phyloP scores from a whole-genome alignment of 2,329 filamentous ascomycete genomes.

The Rutstroemia sp. region DNA sequence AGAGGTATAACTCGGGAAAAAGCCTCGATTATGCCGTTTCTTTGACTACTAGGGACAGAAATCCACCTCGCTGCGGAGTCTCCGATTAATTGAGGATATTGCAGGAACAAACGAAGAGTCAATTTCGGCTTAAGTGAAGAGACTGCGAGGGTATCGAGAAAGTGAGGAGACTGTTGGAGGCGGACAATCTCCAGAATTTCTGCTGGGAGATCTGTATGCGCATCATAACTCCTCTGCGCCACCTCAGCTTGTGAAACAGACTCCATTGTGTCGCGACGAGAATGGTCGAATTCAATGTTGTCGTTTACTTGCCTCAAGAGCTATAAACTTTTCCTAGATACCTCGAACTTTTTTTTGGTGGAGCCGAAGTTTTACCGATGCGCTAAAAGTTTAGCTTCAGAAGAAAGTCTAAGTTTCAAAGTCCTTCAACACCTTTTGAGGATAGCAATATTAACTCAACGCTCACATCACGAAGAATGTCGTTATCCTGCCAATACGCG shows the following conservation, averaged over 20 bases:
- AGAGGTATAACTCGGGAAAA: conserved; percentile 77
- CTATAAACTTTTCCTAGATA: conserved; percentile 10
- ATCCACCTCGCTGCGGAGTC: conserved; percentile 81
- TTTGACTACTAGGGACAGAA: conserved; percentile 28
- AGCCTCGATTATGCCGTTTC: conserved; percentile 50
- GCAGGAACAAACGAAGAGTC: conserved; percentile 66
- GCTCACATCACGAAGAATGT: conserved; percentile 41
- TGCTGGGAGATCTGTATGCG: conserved; percentile 54
- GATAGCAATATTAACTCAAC: conserved; percentile 9
- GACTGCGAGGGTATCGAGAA: conserved; percentile 64
- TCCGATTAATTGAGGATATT: conserved; percentile 69
- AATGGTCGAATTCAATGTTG: background rate
- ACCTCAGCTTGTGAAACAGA: conserved; percentile 43
- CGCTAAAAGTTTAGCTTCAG: conserved; percentile 13
- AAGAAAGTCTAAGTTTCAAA: conserved; percentile 9
- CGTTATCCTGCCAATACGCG: conserved; percentile 54
- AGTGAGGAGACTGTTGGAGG: conserved; percentile 53
- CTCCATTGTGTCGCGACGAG: conserved; percentile 1
- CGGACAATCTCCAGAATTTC: conserved; percentile 64
- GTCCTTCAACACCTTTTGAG: conserved; percentile 17
- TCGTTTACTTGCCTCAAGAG: conserved; percentile 3
- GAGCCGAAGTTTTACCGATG: conserved; percentile 3
- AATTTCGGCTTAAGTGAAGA: conserved; percentile 61
- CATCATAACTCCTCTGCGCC: conserved; percentile 43
- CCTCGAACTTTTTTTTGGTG: conserved; percentile 10